Evolutionary conservation across 1,284 basidiomycete species (phyloP), one percentile per base, ranked within the genome.

Genomic region (Trametes hirsuta): DNA sequence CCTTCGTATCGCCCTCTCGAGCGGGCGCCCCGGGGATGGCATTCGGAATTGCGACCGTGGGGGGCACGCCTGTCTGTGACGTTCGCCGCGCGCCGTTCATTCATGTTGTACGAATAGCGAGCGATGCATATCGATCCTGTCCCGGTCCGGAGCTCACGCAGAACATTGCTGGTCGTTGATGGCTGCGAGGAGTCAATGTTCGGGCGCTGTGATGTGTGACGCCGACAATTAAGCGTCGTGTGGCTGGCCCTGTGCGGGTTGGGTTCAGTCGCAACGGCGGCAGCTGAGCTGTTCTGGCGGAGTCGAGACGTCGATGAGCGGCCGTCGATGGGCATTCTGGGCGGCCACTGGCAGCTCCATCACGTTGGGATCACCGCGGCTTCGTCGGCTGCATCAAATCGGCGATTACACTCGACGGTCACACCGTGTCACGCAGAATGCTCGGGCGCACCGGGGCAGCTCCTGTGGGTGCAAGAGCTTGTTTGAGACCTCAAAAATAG

Each of bases 321-420:
- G 48, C 6, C 36, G 34, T 36, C 3, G 42, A 30, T 22, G 34
- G 42, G n/a, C 18, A 46, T 30, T 30, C 30, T 30, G 30, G 30
- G 30, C 30, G 30, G 30, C 5, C 30, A 44, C 47, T 34, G 54
- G 34, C 54, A 50, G 11, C 22, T 37, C 48, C 50, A 58, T 58
- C 56, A 58, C 49, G 55, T 58, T 58, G 55, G 49, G 55, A 58
- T 58, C 55, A 58, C 22, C 21, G 36, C 42, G 15, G 11, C 48
- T 15, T 49, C 56, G 52, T 58, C 56, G 52, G 11, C 48, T 15
- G 56, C 56, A 58, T 58, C 56, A 58, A 22, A 58, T 58, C 56
- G 49, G 56, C 44, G 44, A 22, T 47, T 52, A 12, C 24, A 35
- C 49, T 58, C 45, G 49, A 47, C 37, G 9, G 56, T 58, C 56